Evolutionary conservation across 306 rosid genomes (phyloP).

Genomic region (Malus domestica): ASM211411v1 NC_041803.1:6131001-6131500

Average conservation of each 20-base stretch:
- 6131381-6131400: constrained; percentile 75
- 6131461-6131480: not conserved
- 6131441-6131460: not conserved
- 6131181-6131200: not conserved
- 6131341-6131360: constrained; percentile 76
- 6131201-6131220: not conserved
- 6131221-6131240: constrained; percentile 18
- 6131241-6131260: constrained; percentile 83
- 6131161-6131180: not conserved
- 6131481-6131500: not conserved
- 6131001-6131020: constrained; percentile 66
- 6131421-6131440: constrained; percentile 22
- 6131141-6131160: not conserved
- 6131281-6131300: not conserved
- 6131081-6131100: constrained; percentile 96
- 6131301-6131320: constrained; percentile 3
- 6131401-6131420: constrained; percentile 52
- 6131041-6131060: constrained; percentile 88
- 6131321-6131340: constrained; percentile 40
- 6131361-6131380: constrained; percentile 79
- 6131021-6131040: constrained; percentile 83
- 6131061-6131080: constrained; percentile 93
- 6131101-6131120: constrained; percentile 77
- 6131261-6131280: constrained; percentile 79
- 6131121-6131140: constrained; percentile 1